Evolutionary conservation across 176 grass and related monocot genomes (phyloP).

Genomic region (Aegilops longissima): DNA sequence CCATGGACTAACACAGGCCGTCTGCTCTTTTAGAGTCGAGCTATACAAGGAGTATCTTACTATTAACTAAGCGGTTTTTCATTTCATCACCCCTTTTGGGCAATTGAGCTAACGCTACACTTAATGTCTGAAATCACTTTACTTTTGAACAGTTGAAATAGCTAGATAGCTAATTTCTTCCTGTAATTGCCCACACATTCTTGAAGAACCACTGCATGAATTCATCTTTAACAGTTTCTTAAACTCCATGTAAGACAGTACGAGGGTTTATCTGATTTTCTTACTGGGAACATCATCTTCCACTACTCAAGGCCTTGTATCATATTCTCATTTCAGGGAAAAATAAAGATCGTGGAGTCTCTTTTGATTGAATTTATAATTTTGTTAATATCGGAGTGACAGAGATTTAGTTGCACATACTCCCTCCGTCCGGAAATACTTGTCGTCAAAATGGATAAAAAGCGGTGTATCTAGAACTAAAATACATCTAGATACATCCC

Average conservation of each 20-base stretch:
- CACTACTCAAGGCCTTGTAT: neutral
- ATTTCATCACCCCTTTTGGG: neutral
- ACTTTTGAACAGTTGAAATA: neutral
- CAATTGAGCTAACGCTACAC: neutral
- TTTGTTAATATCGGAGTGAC: neutral
- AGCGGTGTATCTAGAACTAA: too few species aligned
- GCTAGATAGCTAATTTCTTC: neutral
- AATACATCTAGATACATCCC: too few species aligned
- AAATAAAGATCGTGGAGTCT: neutral
- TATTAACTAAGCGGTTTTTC: neutral
- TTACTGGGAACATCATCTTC: neutral
- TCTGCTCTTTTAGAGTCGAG: neutral
- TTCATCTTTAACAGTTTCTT: neutral
- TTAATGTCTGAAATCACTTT: slow-evolving; percentile 3
- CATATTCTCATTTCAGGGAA: neutral
- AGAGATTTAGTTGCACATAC: neutral
- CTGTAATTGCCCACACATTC: neutral
- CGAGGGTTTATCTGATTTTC: neutral
- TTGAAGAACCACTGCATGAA: neutral
- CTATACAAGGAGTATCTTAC: neutral
- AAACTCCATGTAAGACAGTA: neutral
- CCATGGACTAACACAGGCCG: neutral
- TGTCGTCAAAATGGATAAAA: too few species aligned
- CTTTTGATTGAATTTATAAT: neutral
- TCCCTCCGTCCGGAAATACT: too few species aligned